These are phyloP conservation scores for Zea luxurians DNA, from an alignment of 176 grass and related monocot genomes.

Conservation along the genomic window DNA sequence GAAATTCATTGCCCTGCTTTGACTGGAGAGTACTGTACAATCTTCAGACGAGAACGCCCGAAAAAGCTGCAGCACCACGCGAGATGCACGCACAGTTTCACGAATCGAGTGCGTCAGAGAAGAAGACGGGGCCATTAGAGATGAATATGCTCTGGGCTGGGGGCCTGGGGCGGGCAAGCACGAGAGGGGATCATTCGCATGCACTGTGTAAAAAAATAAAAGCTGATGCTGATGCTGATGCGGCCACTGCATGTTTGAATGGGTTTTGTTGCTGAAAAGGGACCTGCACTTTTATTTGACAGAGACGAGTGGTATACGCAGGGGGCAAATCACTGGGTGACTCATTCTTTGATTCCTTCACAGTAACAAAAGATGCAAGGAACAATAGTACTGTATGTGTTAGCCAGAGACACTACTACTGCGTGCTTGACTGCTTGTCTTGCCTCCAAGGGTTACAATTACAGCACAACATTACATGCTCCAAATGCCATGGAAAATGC, in stretches of 20 bases:
- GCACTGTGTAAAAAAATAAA: not conserved
- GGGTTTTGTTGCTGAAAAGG: not conserved
- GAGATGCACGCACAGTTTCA: not conserved
- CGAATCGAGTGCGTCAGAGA: conserved; percentile 3
- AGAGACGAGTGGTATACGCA: conserved; percentile 25
- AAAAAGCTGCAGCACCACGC: not conserved
- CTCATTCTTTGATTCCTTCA: conserved; percentile 39
- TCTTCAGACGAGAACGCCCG: not conserved
- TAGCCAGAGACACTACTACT: conserved; percentile 21
- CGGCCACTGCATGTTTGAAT: not conserved
- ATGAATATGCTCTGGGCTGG: not conserved
- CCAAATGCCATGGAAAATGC: conserved; percentile 86
- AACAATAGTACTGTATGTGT: conserved; percentile 16
- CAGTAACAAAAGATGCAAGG: conserved; percentile 41
- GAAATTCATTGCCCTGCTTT: too few relatives aligned
- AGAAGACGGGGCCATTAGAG: not conserved
- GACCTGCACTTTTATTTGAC: conserved; percentile 40
- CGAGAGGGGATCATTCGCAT: conserved; percentile 15
- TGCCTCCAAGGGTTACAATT: not conserved
- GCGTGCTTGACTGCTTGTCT: not conserved
- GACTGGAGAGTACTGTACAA: too few relatives aligned
- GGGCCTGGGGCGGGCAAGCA: too few relatives aligned
- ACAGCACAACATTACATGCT: conserved; percentile 19
- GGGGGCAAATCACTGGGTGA: conserved; percentile 5
- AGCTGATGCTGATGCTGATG: not conserved